These are phyloP conservation scores for Saccharomyces hybrid DNA, from an alignment of 1,139 yeast genomes.

Conservation along the genomic window DNA sequence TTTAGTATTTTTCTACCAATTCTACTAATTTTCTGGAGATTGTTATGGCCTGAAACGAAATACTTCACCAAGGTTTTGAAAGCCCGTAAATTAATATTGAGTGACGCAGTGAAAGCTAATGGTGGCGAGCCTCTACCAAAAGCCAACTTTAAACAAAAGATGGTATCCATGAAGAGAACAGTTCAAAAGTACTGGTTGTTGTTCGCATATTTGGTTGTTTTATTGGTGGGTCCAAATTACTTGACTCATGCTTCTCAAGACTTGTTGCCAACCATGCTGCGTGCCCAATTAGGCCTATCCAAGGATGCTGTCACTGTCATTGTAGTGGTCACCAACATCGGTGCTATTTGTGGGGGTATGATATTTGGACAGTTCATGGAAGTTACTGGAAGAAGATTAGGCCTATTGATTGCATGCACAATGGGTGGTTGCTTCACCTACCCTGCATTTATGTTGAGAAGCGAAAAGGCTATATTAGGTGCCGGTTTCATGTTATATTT, in stretches of 20 bases:
- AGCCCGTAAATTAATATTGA: constrained; percentile 27
- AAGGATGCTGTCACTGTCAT: constrained; percentile 52
- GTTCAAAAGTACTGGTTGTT: constrained; percentile 38
- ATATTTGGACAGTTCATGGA: constrained; percentile 54
- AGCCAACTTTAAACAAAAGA: constrained; percentile 12
- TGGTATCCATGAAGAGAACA: constrained; percentile 26
- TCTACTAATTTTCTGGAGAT: constrained; percentile 38
- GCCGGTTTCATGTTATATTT: constrained; percentile 73
- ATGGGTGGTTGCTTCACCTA: constrained; percentile 62
- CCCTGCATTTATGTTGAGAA: constrained; percentile 59
- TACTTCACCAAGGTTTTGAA: constrained; percentile 28
- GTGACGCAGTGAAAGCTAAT: constrained; percentile 36
- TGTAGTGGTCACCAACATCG: constrained; percentile 60
- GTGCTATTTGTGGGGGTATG: constrained; percentile 62
- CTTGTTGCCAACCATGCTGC: constrained; percentile 56
- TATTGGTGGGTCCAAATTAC: constrained; percentile 61
- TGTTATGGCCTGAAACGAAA: constrained; percentile 36
- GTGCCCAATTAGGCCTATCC: constrained; percentile 46
- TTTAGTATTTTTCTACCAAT: constrained; percentile 45
- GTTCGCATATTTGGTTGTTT: constrained; percentile 43
- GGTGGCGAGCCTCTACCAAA: constrained; percentile 53
- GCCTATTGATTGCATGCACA: constrained; percentile 50
- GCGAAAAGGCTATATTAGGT: constrained; percentile 50
- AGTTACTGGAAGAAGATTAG: constrained; percentile 52
- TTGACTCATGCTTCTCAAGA: constrained; percentile 71